Base-by-base conservation (phyloP, 106 monocot species). In the Ottelia alismoides region DNA sequence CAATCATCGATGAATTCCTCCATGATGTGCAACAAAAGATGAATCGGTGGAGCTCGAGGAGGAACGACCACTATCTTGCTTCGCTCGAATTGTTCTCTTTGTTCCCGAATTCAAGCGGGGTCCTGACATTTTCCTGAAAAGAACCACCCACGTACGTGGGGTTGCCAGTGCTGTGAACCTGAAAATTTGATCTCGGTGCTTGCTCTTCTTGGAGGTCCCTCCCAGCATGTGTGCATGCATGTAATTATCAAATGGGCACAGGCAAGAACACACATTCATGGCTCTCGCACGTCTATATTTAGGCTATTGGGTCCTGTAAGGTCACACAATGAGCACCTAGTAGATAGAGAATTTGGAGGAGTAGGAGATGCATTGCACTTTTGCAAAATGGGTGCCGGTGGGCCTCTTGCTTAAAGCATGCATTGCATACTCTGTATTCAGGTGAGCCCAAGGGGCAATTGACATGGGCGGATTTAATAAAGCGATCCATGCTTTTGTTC, bases 101-200 rank as follows among this genome's bases (percentile, higher is more conserved):
- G 25, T 64, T n/a, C 2, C 84, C 88, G 26, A 78, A 81, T 27
- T 62, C 65, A 1, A 94, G 64, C 16, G 83, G 78, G 4, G 73
- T 51, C 45, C 49, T 65, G 14, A 88, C n/a, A 27, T 88, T 94
- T 68, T 84, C 88, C 31, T 60, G 69, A 50, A 88, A 85, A 2
- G 65, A 52, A 1, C 81, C 72, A 27, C 25, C 27, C 56, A 84
- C 71, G 3, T 50, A 44, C 14, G 69, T 35, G 0, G 93, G 88
- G 3, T 75, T 44, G 2, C 75, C 76, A 0, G 71, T 72, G 25
- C 72, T 64, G 51, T 76, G n/a, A 94, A 78, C 21, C 45, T 31
- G 32, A 74, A 78, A 9, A 76, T 16, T 58, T 62, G 70, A 62
- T 78, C 84, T 26, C 78, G 73, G 55, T 71, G 68, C 73, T 66